Percentiles rank a stretch among this genome's conserved stretches.
phyloP scores from a whole-genome alignment of 2,329 filamentous ascomycete species.

The Trichoderma endophyticum region DNA sequence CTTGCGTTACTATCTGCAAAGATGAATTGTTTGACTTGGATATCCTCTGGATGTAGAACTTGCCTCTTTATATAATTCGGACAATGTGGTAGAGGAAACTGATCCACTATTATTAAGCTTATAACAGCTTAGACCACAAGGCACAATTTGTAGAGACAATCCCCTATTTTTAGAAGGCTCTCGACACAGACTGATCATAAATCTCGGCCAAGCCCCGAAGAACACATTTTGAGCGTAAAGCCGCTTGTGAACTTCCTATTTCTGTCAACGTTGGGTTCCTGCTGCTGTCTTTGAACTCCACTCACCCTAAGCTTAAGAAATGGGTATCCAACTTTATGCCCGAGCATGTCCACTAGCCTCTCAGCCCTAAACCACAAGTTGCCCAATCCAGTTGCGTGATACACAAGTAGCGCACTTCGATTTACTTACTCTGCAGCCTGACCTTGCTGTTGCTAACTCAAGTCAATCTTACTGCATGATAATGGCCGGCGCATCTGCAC shows the following conservation, averaged over 20 bases:
- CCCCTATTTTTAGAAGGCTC: not conserved
- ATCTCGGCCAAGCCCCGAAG: not conserved
- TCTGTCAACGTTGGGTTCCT: too few relatives aligned
- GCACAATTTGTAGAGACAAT: not conserved
- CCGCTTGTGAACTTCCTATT: too few relatives aligned
- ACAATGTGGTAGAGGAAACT: not conserved
- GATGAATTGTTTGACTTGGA: not conserved
- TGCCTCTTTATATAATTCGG: not conserved
- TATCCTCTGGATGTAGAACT: not conserved
- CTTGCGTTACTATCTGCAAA: not conserved
- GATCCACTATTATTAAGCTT: not conserved
- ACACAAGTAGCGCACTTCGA: not conserved
- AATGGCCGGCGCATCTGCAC: not conserved
- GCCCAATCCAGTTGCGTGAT: not conserved
- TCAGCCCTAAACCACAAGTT: not conserved
- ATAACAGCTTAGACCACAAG: not conserved
- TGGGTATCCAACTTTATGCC: too few relatives aligned
- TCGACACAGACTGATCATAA: not conserved
- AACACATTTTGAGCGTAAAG: not conserved
- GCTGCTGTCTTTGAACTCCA: not conserved
- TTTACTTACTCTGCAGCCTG: not conserved
- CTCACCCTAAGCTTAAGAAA: not conserved
- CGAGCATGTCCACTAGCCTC: not conserved
- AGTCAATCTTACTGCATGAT: not conserved
- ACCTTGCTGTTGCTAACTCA: not conserved